Evolutionary conservation across 2,329 filamentous ascomycete genomes (phyloP), one percentile per base, ranked within the genome.

Genomic region (Claviceps cyperi): DNA sequence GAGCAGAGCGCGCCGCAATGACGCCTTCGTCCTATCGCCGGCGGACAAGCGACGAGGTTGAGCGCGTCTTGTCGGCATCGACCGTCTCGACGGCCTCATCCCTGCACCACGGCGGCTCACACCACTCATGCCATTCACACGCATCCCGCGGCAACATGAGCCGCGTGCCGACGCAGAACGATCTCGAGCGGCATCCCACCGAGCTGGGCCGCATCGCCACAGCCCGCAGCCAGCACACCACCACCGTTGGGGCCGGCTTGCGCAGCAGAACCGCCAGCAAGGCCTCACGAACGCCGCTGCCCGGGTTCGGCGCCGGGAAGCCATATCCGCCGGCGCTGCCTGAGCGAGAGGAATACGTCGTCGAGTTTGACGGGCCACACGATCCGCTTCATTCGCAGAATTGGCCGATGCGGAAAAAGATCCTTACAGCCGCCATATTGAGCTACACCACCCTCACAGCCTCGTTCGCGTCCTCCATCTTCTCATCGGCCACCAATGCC

Each of bases 301-400:
- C 85, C 1, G 66, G 69, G 6, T 86, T 89, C 63, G 85, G 85
- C 37, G 79, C 72, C 50, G 84, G 82, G n/a, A 90, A 88, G 66
- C 73, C 80, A 0, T 87, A 80, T 58, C 86, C 86, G 3, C 84
- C 84, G 3, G 72, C 69, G 0, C 62, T 90, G 41, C 84, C 84
- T 2, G 78, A 81, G 14, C 73, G 76, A 57, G 85, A 90, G 58
- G 80, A 86, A 55, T 91, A 90, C 60, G 84, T 89, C 0, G 85
- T 90, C 43, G 85, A 88, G 64, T 95, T 94, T 60, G 83, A 90
- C 57, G 89, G 88, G 0, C 83, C 80, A 1, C 75, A 89, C 55
- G 89, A 95, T 59, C 88, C 88, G 2, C 61, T 90, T 53, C 88
- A 94, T 65, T 84, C 87, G 1, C 85, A 91, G 68, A 95, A 95